A percentile compares a stretch with the other conserved stretches of the same genome.
These are phyloP conservation scores for Aspergillus novoparasiticus DNA, from an alignment of 2,329 filamentous ascomycete genomes.

Conservation along the genomic window DNA sequence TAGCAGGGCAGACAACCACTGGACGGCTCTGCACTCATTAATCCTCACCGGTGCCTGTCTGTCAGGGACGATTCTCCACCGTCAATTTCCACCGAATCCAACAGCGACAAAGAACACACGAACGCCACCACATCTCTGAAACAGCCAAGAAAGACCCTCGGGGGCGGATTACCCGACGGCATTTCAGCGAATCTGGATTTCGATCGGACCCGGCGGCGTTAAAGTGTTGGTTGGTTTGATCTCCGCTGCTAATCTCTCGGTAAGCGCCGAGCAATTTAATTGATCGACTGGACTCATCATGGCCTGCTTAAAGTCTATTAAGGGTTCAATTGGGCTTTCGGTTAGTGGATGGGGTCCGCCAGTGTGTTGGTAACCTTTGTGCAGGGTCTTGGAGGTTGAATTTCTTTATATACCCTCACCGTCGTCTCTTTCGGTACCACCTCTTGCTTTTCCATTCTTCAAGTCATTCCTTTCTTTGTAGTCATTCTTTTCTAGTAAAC, in stretches of 20 bases:
- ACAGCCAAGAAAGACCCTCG: neutral
- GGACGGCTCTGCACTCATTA: neutral
- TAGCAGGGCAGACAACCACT: neutral
- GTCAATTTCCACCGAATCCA: neutral
- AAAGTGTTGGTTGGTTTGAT: neutral
- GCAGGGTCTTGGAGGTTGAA: neutral
- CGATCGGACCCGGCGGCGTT: neutral
- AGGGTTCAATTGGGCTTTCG: neutral
- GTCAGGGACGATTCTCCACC: neutral
- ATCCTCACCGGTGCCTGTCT: neutral
- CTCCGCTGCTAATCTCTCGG: conserved; percentile 1
- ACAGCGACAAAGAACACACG: neutral
- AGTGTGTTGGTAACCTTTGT: neutral
- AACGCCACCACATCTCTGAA: neutral
- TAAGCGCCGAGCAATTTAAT: neutral
- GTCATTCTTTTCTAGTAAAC: neutral
- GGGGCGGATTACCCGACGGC: neutral
- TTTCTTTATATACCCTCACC: neutral
- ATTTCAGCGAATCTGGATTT: neutral
- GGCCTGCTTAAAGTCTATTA: neutral
- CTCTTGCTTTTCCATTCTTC: neutral
- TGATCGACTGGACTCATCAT: neutral
- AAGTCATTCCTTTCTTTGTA: neutral
- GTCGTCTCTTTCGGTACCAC: neutral
- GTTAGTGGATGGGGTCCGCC: neutral